Conservation (phyloP, 2,329 filamentous ascomycete species). For the Trichoderma koningii region DNA sequence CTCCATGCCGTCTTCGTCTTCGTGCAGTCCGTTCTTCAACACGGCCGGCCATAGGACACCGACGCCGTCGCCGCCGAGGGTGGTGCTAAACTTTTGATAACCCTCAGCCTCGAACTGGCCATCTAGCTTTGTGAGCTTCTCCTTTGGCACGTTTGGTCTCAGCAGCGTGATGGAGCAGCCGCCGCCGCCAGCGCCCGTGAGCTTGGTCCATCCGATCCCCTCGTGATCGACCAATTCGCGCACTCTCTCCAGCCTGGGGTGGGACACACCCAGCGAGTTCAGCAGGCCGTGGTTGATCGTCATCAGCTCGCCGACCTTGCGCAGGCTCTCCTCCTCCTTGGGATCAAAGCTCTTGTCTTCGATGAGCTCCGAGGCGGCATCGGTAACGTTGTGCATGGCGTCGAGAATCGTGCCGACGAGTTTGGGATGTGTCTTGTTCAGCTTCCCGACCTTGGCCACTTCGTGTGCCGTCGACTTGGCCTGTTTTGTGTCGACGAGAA, state of each 20-base stretch:
- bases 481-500: constrained; percentile 87
- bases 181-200: constrained; percentile 93
- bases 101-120: constrained; percentile 67
- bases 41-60: constrained; percentile 94
- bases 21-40: constrained; percentile 78
- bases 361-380: constrained; percentile 57
- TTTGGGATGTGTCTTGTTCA: constrained; percentile 71
- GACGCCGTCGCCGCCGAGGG: constrained; percentile 88
- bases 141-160: constrained; percentile 61
- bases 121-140: constrained; percentile 65
- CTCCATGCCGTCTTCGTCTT: constrained; percentile 80
- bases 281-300: constrained; percentile 91
- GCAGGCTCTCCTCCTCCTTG: constrained; percentile 63
- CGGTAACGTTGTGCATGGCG: constrained; percentile 75
- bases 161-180: constrained; percentile 94
- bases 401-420: constrained; percentile 81
- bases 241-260: constrained; percentile 88
- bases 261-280: constrained; percentile 88
- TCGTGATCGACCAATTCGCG: constrained; percentile 88
- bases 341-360: constrained; percentile 67
- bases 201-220: constrained; percentile 93
- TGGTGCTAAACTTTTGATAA: constrained; percentile 85
- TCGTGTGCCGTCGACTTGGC: constrained; percentile 82
- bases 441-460: constrained; percentile 78
- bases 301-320: constrained; percentile 82